Evolutionary conservation across 352 stramenopile species (phyloP), one percentile per base, ranked within the genome.

Genomic region (Achlya hypogyna): DNA sequence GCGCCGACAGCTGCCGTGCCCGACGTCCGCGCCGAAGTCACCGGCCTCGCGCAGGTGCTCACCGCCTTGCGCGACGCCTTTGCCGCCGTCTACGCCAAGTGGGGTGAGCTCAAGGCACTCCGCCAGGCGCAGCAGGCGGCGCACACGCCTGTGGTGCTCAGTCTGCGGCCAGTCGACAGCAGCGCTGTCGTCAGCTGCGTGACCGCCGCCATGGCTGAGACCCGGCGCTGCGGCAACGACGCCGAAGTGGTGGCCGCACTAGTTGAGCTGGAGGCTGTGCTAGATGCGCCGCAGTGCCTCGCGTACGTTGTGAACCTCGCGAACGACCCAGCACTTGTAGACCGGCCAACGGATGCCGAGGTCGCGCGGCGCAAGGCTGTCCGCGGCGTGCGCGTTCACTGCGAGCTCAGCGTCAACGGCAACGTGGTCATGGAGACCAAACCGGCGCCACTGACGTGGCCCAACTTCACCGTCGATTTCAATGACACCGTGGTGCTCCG

Each of bases 401-500:
- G 40, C 42, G 53, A 69, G 20, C 47, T 78, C 4, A 59, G 69
- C 18, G 70, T 73, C 58, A 79, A 78, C 66, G 66, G 42, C 65
- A 72, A 73, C 16, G 22, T 63, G 32, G 63, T 79, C 9, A 65
- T 51, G 1, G 70, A 53, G 42, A 77, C 72, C 23, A 52, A 56
- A 43, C 56, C 67, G 2, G 16, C 51, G 34, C 34, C 35, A n/a
- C 27, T 69, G 22, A 71, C 31, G 6, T 78, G 71, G 70, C 49
- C 58, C 0, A 16, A 5, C 4, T 22, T 40, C 1, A 65, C 81
- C 31, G 65, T 87, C 28, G 65, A 65, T 10, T 78, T 91, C 31
- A 62, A 72, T 27, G 81, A 89, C 38, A 75, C 66, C 0, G 62
- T 91, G 12, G 72, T 71, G 5, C 69, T 90, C 25, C 74, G 69